Evolutionary conservation across 441 rosid genomes (phyloP).

Genomic region (Rhodomyrtus psidioides): DNA sequence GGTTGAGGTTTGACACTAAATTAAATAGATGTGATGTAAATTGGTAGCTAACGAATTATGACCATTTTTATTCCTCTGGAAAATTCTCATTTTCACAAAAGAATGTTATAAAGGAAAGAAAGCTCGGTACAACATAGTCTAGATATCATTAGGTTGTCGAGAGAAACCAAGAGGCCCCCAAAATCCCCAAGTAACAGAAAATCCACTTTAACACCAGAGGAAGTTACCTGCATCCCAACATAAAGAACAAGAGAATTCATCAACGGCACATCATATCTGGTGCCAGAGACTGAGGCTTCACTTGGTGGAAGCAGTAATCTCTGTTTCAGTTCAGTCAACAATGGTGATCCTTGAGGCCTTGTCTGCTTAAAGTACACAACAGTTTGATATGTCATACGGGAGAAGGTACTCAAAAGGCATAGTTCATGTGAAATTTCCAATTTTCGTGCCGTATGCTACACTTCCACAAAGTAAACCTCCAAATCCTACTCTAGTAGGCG

Average conservation of each 20-base stretch:
- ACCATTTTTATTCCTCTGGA: neutral
- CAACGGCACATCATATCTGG: slow-evolving; percentile 85
- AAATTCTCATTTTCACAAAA: neutral
- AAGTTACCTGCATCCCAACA: slow-evolving; percentile 90
- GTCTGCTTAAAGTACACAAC: slow-evolving; percentile 33
- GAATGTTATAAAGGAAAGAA: neutral
- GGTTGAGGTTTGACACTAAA: neutral
- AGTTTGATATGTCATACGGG: neutral
- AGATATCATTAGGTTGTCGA: neutral
- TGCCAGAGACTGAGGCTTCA: slow-evolving; percentile 80
- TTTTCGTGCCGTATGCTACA: neutral
- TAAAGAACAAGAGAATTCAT: slow-evolving; percentile 97
- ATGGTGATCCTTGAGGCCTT: slow-evolving; percentile 64
- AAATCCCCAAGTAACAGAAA: neutral
- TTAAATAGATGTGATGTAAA: neutral
- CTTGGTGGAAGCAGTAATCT: slow-evolving; percentile 64
- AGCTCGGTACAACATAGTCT: neutral
- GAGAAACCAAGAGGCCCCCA: neutral
- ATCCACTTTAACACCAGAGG: neutral
- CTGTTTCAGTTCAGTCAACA: slow-evolving; percentile 78
- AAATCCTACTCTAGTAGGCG: neutral
- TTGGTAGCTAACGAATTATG: neutral
- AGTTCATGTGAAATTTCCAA: neutral
- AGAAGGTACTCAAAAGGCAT: neutral
- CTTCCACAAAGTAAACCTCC: neutral